Evolutionary conservation across 2,329 filamentous ascomycete genomes (phyloP).

Genomic region (Dactylonectria macrodidyma): DNA sequence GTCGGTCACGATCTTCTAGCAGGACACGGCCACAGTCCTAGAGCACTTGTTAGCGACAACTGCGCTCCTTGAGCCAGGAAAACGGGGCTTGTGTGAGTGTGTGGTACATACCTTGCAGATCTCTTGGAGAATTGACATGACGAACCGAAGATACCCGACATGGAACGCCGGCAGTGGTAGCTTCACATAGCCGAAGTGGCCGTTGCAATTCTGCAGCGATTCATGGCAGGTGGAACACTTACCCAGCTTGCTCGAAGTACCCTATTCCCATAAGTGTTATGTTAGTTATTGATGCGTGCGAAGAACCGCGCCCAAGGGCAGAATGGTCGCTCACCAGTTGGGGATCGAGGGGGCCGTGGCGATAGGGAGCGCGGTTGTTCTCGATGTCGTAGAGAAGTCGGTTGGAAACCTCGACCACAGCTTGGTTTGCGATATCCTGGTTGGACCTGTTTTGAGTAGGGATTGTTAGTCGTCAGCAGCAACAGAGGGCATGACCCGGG

Average conservation of each 20-base stretch:
- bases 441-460: constrained; percentile 73
- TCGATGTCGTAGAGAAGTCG: constrained; percentile 93
- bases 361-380: constrained; percentile 80
- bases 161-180: constrained; percentile 94
- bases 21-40: constrained; percentile 87
- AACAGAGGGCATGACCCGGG: neutral
- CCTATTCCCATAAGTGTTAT: constrained; percentile 57
- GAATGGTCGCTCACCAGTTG: constrained; percentile 70
- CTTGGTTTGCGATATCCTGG: constrained; percentile 95
- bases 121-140: constrained; percentile 91
- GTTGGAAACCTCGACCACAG: constrained; percentile 94
- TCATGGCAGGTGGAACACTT: constrained; percentile 88
- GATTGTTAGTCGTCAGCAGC: constrained; percentile 1
- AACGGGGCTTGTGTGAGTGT: neutral
- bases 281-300: too few species aligned
- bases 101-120: constrained; percentile 83
- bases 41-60: constrained; percentile 22
- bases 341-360: constrained; percentile 88
- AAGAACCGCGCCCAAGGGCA: neutral
- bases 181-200: constrained; percentile 95
- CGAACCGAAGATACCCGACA: constrained; percentile 95
- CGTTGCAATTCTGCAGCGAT: constrained; percentile 88
- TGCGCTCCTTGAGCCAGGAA: neutral
- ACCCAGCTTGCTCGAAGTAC: constrained; percentile 87
- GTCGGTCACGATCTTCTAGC: constrained; percentile 84